Evolutionary conservation across 139 green algal genomes (phyloP).

Genomic region (Yamagishiella unicocca): DNA sequence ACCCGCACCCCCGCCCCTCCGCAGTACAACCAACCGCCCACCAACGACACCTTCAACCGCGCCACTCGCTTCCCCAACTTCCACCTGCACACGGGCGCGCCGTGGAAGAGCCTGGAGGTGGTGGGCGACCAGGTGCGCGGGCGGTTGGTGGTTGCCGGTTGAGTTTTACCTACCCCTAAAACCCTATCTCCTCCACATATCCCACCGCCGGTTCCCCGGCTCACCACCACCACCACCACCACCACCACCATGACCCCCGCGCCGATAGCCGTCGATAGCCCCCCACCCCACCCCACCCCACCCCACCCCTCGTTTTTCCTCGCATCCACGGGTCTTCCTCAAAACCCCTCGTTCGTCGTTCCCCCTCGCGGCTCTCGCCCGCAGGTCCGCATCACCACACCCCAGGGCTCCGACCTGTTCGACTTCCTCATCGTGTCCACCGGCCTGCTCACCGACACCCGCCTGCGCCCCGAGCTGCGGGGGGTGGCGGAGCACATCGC

Average conservation of each 20-base stretch:
- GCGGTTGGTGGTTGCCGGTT: too few relatives aligned
- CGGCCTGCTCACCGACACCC: slow-evolving; percentile 56
- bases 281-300: too few relatives aligned
- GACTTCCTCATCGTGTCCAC: slow-evolving; percentile 61
- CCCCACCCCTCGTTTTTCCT: too few relatives aligned
- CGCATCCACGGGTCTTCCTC: too few relatives aligned
- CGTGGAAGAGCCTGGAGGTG: slow-evolving; percentile 50
- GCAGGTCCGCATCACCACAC: slow-evolving; percentile 55
- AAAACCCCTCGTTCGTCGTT: too few relatives aligned
- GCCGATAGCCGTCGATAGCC: too few relatives aligned
- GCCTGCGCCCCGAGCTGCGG: slow-evolving; percentile 55
- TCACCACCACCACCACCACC: too few relatives aligned
- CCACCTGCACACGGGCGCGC: slow-evolving; percentile 55
- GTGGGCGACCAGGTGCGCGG: slow-evolving; percentile 30
- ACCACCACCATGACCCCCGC: too few relatives aligned
- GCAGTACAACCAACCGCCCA: slow-evolving; percentile 61
- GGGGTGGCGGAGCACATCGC: slow-evolving; percentile 49
- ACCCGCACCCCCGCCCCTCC: background rate
- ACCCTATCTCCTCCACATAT: too few relatives aligned
- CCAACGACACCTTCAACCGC: slow-evolving; percentile 62
- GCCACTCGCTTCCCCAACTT: slow-evolving; percentile 55
- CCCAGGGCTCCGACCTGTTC: slow-evolving; percentile 50
- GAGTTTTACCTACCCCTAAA: too few relatives aligned
- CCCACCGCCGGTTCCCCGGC: too few relatives aligned
- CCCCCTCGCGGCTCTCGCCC: too few relatives aligned